Evolutionary conservation across 176 grass and related monocot genomes (phyloP).

Genomic region (Rhynchospora breviuscula): DNA sequence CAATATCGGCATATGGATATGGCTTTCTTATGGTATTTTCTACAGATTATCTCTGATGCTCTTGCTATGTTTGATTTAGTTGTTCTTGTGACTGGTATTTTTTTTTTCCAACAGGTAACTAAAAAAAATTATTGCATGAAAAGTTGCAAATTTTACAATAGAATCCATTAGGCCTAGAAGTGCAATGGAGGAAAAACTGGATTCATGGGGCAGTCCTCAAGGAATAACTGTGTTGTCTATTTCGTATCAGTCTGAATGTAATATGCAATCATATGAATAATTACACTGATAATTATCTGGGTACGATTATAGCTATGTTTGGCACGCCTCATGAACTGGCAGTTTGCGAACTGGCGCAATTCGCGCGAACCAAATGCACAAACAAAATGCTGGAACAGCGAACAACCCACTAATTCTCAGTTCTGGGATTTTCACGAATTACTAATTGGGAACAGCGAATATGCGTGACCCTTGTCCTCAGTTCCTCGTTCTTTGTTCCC

Average conservation of each 20-base stretch:
- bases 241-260: not conserved
- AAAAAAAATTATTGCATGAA: not conserved
- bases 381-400: too few relatives aligned
- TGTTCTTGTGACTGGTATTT: not conserved
- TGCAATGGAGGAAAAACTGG: not conserved
- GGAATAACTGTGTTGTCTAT: not conserved
- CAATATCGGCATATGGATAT: not conserved
- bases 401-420: too few relatives aligned
- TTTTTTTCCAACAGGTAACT: not conserved
- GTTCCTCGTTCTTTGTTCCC: too few relatives aligned
- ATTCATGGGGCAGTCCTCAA: not conserved
- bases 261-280: not conserved
- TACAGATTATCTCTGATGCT: not conserved
- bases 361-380: too few relatives aligned
- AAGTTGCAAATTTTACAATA: not conserved
- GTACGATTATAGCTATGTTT: too few relatives aligned
- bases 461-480: too few relatives aligned
- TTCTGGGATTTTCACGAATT: too few relatives aligned
- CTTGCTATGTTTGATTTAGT: not conserved
- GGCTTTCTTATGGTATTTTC: not conserved
- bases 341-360: too few relatives aligned
- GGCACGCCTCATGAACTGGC: too few relatives aligned
- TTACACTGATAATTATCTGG: not conserved
- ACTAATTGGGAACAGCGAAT: too few relatives aligned
- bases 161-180: not conserved